Evolutionary conservation across 2,329 filamentous ascomycete species (phyloP).

Genomic region (Exophiala phaeomuriformis): DNA sequence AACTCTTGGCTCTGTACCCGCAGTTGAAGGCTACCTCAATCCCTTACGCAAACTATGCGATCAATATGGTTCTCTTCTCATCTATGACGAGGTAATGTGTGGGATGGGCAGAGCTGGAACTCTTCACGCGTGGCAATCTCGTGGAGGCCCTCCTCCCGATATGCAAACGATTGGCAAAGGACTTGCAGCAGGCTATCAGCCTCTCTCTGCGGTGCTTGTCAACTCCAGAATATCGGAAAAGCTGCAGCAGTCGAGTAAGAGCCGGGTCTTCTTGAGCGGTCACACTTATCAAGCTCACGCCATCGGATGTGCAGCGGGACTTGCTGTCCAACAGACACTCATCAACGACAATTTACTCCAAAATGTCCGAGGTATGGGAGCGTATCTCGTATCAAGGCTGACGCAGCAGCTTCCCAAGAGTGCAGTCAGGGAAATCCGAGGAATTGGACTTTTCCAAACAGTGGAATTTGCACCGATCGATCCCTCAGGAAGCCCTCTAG

Average conservation of each 20-base stretch:
- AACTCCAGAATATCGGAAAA: conserved; percentile 42
- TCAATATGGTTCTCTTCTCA: conserved; percentile 61
- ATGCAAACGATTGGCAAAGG: conserved; percentile 55
- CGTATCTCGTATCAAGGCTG: conserved; percentile 36
- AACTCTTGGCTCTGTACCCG: conserved; percentile 46
- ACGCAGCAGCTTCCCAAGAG: conserved; percentile 37
- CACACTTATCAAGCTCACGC: conserved; percentile 54
- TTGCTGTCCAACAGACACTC: conserved; percentile 45
- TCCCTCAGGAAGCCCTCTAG: conserved; percentile 16
- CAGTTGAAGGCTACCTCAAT: conserved; percentile 48
- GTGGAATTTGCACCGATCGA: conserved; percentile 43
- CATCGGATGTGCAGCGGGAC: conserved; percentile 48
- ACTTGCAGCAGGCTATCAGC: conserved; percentile 49
- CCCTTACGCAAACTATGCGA: conserved; percentile 49
- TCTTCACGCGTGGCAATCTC: conserved; percentile 47
- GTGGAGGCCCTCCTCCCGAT: conserved; percentile 46
- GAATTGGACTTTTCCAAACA: conserved; percentile 52
- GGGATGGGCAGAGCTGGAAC: conserved; percentile 51
- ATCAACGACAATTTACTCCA: conserved; percentile 42
- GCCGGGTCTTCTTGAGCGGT: conserved; percentile 49
- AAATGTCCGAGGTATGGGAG: conserved; percentile 34
- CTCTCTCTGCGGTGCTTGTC: conserved; percentile 50
- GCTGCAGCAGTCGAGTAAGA: conserved; percentile 37
- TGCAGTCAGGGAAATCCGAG: conserved; percentile 50
- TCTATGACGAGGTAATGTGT: conserved; percentile 60